Evolutionary conservation across 1,284 basidiomycete genomes (phyloP).

Genomic region (Meira nashicola): DNA sequence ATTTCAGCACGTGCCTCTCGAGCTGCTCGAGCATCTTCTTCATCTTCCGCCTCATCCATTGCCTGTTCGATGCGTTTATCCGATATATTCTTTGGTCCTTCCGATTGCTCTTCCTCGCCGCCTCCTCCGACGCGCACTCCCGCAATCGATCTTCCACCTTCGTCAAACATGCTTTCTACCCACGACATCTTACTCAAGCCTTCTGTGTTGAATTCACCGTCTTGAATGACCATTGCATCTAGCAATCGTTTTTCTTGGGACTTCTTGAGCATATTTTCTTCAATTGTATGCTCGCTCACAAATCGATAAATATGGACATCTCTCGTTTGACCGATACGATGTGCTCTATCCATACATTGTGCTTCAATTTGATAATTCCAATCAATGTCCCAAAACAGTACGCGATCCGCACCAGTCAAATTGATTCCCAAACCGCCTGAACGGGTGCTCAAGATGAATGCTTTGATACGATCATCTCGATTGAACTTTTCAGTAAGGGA

Average conservation of each 20-base stretch:
- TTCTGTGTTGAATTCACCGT: slow-evolving; percentile 73
- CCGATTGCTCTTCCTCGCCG: slow-evolving; percentile 56
- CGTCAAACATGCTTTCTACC: slow-evolving; percentile 69
- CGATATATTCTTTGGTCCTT: slow-evolving; percentile 45
- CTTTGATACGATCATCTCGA: slow-evolving; percentile 78
- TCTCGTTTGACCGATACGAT: slow-evolving; percentile 91
- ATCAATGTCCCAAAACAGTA: slow-evolving; percentile 93
- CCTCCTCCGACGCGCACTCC: slow-evolving; percentile 34
- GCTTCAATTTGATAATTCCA: slow-evolving; percentile 97
- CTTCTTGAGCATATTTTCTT: slow-evolving; percentile 92
- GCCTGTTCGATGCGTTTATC: slow-evolving; percentile 59
- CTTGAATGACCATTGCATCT: slow-evolving; percentile 87
- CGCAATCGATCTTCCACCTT: slow-evolving; percentile 39
- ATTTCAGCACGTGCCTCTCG: slow-evolving; percentile 74
- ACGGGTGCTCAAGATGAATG: slow-evolving; percentile 87
- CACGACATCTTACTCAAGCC: slow-evolving; percentile 64
- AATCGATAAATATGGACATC: slow-evolving; percentile 97
- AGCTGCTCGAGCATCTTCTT: slow-evolving; percentile 76
- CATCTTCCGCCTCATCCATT: slow-evolving; percentile 82
- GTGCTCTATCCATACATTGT: slow-evolving; percentile 92
- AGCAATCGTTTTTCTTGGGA: slow-evolving; percentile 91
- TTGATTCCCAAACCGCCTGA: slow-evolving; percentile 96
- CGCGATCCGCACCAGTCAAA: slow-evolving; percentile 86
- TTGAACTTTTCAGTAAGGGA: slow-evolving; percentile 97
- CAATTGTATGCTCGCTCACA: slow-evolving; percentile 84